phyloP scores from a whole-genome alignment of 768 basidiomycete species.

The Scleroderma citrinum region DNA sequence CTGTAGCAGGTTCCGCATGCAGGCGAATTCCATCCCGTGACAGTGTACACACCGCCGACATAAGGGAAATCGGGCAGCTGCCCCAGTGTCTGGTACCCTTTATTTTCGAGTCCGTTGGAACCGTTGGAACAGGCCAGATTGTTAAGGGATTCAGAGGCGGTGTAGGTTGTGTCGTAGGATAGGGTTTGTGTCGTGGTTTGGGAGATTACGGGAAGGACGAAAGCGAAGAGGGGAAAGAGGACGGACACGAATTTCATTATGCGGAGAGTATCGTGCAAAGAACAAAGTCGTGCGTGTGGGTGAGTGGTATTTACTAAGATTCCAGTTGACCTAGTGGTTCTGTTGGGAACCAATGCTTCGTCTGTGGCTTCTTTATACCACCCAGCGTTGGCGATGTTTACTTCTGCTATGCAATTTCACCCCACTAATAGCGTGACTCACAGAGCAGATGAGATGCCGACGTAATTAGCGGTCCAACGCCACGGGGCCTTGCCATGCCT shows the following conservation, averaged over 20 bases:
- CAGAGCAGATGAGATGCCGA: too few relatives aligned
- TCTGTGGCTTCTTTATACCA: too few relatives aligned
- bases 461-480: too few relatives aligned
- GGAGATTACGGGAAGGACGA: constrained; percentile 15
- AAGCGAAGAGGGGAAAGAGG: constrained; percentile 6
- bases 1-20: constrained; percentile 30
- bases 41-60: constrained; percentile 29
- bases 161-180: constrained; percentile 30
- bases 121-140: constrained; percentile 31
- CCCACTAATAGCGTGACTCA: too few relatives aligned
- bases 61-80: constrained; percentile 27
- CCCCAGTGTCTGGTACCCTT: constrained; percentile 29
- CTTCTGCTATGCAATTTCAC: too few relatives aligned
- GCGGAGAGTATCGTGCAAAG: background rate
- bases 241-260: constrained; percentile 24
- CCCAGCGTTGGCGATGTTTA: too few relatives aligned
- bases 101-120: constrained; percentile 22
- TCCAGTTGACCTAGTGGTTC: too few relatives aligned
- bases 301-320: background rate
- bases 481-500: too few relatives aligned
- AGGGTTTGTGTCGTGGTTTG: constrained; percentile 9
- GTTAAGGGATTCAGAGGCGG: constrained; percentile 14
- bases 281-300: background rate
- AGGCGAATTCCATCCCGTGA: constrained; percentile 24
- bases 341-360: too few relatives aligned